Evolutionary conservation across 805 yeast genomes (phyloP).

Genomic region (Nakazawaea ambrosiae): DNA sequence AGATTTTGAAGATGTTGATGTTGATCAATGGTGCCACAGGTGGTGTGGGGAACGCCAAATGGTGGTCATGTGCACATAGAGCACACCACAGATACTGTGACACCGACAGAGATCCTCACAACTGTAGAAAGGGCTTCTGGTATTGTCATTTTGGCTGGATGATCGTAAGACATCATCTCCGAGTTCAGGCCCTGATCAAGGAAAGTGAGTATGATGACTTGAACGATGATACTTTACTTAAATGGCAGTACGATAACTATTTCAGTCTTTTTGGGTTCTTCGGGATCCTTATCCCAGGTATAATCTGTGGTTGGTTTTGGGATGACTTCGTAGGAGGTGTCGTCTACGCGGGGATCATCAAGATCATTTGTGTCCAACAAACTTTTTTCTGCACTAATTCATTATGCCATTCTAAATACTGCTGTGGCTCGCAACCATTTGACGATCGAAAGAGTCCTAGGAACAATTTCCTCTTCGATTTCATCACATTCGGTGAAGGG

Average conservation of each 20-base stretch:
- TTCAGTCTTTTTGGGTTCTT: conserved; percentile 36
- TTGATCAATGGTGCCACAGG: conserved; percentile 63
- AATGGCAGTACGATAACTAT: conserved; percentile 72
- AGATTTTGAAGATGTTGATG: conserved; percentile 38
- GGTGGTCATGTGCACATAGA: conserved; percentile 81
- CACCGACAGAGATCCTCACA: conserved; percentile 84
- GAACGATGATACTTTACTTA: conserved; percentile 46
- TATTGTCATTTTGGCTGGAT: conserved; percentile 91
- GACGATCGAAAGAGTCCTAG: conserved; percentile 69
- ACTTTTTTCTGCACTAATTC: conserved; percentile 74
- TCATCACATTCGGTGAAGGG: conserved; percentile 83
- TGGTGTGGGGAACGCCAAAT: conserved; percentile 67
- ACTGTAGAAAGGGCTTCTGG: conserved; percentile 69
- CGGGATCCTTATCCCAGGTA: conserved; percentile 55
- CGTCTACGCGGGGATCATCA: conserved; percentile 69
- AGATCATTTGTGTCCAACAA: conserved; percentile 72
- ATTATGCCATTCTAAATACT: conserved; percentile 52
- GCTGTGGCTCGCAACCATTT: conserved; percentile 65
- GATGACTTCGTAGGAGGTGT: conserved; percentile 73
- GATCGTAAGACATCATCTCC: conserved; percentile 58
- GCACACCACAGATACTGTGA: conserved; percentile 89
- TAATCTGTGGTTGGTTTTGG: conserved; percentile 62
- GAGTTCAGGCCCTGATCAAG: conserved; percentile 32
- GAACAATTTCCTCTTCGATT: conserved; percentile 55
- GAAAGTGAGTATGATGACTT: conserved; percentile 55